Evolutionary conservation across 1,284 basidiomycete species (phyloP).

Genomic region (Marasmius sp.): DNA sequence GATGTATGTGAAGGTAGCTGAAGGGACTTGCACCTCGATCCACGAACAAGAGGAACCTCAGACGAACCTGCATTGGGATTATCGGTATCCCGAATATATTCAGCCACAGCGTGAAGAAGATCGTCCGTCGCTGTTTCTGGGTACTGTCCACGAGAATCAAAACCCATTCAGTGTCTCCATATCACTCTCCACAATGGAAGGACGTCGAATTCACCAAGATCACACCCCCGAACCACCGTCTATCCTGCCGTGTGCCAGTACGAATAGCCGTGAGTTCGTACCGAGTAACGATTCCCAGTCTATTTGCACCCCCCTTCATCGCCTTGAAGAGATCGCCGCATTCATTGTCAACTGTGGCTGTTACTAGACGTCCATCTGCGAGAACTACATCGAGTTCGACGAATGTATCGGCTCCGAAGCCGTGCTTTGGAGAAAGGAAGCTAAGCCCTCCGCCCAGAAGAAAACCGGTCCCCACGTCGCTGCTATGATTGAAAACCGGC

Average conservation of each 20-base stretch:
- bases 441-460: constrained; percentile 20
- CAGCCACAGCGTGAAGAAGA: constrained; percentile 34
- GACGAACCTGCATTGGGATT: constrained; percentile 35
- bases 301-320: constrained; percentile 40
- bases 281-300: constrained; percentile 41
- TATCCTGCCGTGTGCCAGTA: constrained; percentile 32
- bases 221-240: constrained; percentile 36
- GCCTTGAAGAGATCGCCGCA: constrained; percentile 40
- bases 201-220: constrained; percentile 24
- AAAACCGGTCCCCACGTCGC: constrained; percentile 17
- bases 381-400: constrained; percentile 30
- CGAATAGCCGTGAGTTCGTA: constrained; percentile 35
- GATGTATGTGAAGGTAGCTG: constrained; percentile 27
- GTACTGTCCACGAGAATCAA: constrained; percentile 1
- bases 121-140: constrained; percentile 31
- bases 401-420: constrained; percentile 16
- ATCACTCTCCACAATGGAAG: too few species aligned
- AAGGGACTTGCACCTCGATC: neutral
- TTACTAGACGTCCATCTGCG: constrained; percentile 35
- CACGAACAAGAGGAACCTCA: too few species aligned
- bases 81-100: constrained; percentile 32
- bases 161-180: too few species aligned
- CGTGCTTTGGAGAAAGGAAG: constrained; percentile 16
- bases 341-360: constrained; percentile 35
- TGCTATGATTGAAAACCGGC: constrained; percentile 15